Conservation (phyloP, 2,329 filamentous ascomycete genomes). For the Dactylella cylindrospora region DNA sequence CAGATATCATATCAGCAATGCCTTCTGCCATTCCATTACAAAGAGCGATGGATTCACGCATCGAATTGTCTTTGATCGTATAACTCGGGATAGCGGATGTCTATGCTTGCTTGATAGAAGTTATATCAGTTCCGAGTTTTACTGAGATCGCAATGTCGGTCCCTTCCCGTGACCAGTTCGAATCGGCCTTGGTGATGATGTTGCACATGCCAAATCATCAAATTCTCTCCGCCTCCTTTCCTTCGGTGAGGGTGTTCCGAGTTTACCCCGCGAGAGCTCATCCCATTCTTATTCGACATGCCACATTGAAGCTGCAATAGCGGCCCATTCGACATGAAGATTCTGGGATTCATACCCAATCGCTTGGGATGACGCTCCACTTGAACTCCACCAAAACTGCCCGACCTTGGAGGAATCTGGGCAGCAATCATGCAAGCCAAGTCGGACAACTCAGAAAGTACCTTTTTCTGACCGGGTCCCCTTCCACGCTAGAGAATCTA, state of each 20-base stretch:
- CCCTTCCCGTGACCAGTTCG: too few relatives aligned
- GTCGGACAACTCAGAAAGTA: constrained; percentile 44
- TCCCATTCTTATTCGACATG: constrained; percentile 30
- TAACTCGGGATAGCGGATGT: too few relatives aligned
- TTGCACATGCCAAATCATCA: constrained; percentile 37
- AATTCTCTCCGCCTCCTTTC: neutral
- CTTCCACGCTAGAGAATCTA: constrained; percentile 15
- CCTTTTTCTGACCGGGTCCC: constrained; percentile 26
- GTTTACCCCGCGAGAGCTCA: constrained; percentile 41
- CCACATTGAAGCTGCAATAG: constrained; percentile 23
- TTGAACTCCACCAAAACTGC: constrained; percentile 22
- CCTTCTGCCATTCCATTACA: too few relatives aligned
- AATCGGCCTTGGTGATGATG: too few relatives aligned
- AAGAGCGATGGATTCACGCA: too few relatives aligned
- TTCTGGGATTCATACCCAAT: constrained; percentile 35
- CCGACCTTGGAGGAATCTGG: constrained; percentile 25
- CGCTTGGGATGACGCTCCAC: constrained; percentile 38
- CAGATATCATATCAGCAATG: too few relatives aligned
- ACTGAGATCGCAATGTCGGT: too few relatives aligned
- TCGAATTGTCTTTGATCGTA: too few relatives aligned
- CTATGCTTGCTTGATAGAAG: too few relatives aligned
- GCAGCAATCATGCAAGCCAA: constrained; percentile 35
- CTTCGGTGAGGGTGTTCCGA: constrained; percentile 19
- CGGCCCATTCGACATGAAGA: constrained; percentile 33
- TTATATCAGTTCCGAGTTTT: too few relatives aligned